These are phyloP conservation scores for Dipodascus albidus DNA, from an alignment of 805 yeast genomes.

Conservation along the genomic window DNA sequence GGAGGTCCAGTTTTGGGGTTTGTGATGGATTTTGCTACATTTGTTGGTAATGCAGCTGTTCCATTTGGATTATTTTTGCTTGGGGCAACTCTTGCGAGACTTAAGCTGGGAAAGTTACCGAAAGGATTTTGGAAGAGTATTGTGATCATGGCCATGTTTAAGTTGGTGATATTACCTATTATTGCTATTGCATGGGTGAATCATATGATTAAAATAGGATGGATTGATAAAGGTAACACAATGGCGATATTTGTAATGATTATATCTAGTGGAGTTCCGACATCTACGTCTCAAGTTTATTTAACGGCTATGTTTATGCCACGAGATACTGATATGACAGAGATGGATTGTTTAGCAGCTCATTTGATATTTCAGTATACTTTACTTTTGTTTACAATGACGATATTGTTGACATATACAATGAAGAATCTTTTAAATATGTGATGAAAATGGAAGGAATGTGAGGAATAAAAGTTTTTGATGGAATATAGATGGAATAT, in stretches of 20 bases:
- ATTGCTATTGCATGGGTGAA: slow-evolving; percentile 61
- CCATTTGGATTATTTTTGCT: slow-evolving; percentile 74
- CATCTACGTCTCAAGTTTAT: slow-evolving; percentile 80
- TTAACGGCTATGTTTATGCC: slow-evolving; percentile 83
- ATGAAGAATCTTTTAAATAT: slow-evolving; percentile 26
- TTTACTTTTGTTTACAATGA: slow-evolving; percentile 53
- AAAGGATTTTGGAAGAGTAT: slow-evolving; percentile 57
- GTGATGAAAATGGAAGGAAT: too few relatives aligned
- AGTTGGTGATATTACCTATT: slow-evolving; percentile 65
- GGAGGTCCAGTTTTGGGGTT: slow-evolving; percentile 72
- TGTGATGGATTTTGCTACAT: slow-evolving; percentile 66
- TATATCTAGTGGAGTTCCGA: slow-evolving; percentile 69
- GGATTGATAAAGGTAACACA: slow-evolving; percentile 45
- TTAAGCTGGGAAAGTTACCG: slow-evolving; percentile 48
- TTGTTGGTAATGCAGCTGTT: slow-evolving; percentile 78
- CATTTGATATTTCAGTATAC: slow-evolving; percentile 66
- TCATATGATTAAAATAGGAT: slow-evolving; percentile 47
- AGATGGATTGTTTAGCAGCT: slow-evolving; percentile 80
- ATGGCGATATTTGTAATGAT: slow-evolving; percentile 64
- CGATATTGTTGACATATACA: slow-evolving; percentile 64
- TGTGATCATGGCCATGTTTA: slow-evolving; percentile 39
- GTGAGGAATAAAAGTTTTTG: background rate
- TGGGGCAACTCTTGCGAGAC: slow-evolving; percentile 81
- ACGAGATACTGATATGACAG: slow-evolving; percentile 34
- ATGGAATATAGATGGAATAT: background rate